Base-by-base conservation (phyloP, 305 asterid species). In the Galium porrigens region DNA sequence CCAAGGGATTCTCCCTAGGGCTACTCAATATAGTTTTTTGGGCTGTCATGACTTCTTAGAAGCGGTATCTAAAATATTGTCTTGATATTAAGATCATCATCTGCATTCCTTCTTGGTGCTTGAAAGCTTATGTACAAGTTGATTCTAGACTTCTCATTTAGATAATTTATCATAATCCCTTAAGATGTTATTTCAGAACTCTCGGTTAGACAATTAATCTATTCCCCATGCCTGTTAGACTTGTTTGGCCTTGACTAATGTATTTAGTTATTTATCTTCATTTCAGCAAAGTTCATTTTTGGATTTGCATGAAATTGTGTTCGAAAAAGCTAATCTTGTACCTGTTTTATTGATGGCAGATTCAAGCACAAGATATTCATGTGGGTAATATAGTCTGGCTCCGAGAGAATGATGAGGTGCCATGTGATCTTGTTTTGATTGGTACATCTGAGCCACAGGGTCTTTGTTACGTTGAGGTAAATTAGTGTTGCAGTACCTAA, bases 341-440 rank as follows among this genome's bases (percentile, higher is more conserved):
- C 65, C 42, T 53, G 30, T 64, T 68, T 61, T 69, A 71, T 66
- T 69, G 33, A 17, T 71, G 56, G 60, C 73, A 91, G 98, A 80
- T 88, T 74, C 89, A 86, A 85, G 87, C 98, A 58, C 98, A 91
- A 81, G 84, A 91, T 67, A 76, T 91, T 78, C 80, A 69, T 74
- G 90, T 88, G 68, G 98, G 98, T 57, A 86, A 85, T 81, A 76
- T 91, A 54, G 96, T 91, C 52, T 91, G 96, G 98, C 82, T 91
- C 68, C 96, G 98, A 27, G 98, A 91, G 80, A 91, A 91, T 84
- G 98, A 91, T 78, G 98, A 91, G 78, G 95, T 86, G 64, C 96
- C 98, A 68, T 91, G 96, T 79, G 98, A 91, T 85, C 88, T 91
- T 64, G 84, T 86, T 70, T 80, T 91, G 79, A 87, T 91, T 70